Conservation (phyloP, 441 rosid species). For the Geranium incanum region DNA sequence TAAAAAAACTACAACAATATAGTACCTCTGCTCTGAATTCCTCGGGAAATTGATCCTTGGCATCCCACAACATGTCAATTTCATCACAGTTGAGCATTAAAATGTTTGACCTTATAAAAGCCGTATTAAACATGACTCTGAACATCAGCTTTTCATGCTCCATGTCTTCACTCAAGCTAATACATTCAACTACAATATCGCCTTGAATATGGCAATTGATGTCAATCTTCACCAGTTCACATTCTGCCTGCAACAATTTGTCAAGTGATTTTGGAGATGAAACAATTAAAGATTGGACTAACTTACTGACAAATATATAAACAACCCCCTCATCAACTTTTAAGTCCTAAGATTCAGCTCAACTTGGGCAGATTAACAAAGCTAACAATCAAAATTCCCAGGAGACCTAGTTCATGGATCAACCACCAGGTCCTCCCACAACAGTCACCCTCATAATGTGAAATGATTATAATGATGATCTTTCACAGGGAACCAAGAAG, state of each 20-base stretch:
- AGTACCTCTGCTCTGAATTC: slow-evolving; percentile 88
- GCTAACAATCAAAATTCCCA: background rate
- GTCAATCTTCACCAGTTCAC: slow-evolving; percentile 79
- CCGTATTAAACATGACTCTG: slow-evolving; percentile 79
- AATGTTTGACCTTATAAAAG: slow-evolving; percentile 88
- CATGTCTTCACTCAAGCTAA: slow-evolving; percentile 69
- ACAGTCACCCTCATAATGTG: background rate
- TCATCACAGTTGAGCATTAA: slow-evolving; percentile 90
- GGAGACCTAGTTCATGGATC: background rate
- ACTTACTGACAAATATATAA: background rate
- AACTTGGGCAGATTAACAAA: background rate
- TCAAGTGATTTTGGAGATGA: slow-evolving; percentile 7
- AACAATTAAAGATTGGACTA: background rate
- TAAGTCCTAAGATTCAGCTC: background rate
- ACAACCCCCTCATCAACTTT: background rate
- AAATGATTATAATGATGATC: background rate
- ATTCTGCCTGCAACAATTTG: slow-evolving; percentile 57
- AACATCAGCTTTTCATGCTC: slow-evolving; percentile 74
- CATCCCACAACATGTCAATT: slow-evolving; percentile 76
- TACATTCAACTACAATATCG: slow-evolving; percentile 83
- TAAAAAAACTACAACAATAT: slow-evolving; percentile 17
- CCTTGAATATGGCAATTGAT: slow-evolving; percentile 82
- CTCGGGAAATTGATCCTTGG: slow-evolving; percentile 71
- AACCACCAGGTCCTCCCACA: background rate
- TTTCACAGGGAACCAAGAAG: background rate